Evolutionary conservation across 1,284 basidiomycete species (phyloP).

Genomic region (Wallemia hederae): DNA sequence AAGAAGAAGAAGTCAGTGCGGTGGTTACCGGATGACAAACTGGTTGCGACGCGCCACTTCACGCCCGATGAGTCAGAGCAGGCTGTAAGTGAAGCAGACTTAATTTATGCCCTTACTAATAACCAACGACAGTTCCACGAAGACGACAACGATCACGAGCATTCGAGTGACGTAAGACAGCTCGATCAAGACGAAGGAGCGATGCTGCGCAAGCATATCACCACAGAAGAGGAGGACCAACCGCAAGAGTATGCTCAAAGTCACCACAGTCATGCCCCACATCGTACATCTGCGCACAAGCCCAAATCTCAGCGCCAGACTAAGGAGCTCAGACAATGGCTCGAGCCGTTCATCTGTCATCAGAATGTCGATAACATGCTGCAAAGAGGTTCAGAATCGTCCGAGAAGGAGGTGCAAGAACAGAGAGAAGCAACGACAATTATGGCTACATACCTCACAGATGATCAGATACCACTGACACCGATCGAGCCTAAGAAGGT

Average conservation of each 20-base stretch:
- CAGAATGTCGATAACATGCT: background rate
- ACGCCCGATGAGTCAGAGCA: too few relatives aligned
- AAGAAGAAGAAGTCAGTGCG: background rate
- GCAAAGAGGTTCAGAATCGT: conserved; percentile 30
- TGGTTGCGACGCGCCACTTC: background rate
- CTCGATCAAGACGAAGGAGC: background rate
- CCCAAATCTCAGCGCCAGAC: background rate
- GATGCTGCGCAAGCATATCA: background rate
- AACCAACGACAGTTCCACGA: too few relatives aligned
- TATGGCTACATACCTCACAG: conserved; percentile 35
- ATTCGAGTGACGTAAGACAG: background rate
- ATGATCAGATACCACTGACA: background rate
- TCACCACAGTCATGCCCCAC: too few relatives aligned
- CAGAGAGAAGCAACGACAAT: conserved; percentile 44
- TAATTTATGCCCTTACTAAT: too few relatives aligned
- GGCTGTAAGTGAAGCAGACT: too few relatives aligned
- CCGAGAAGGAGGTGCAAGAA: conserved; percentile 35
- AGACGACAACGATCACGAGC: background rate
- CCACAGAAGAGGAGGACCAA: background rate
- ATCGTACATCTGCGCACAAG: background rate
- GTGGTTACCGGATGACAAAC: background rate
- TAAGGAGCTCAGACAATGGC: background rate
- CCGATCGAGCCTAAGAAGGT: background rate
- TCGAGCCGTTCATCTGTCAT: background rate
- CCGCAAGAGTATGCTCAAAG: background rate